Percentiles rank a stretch among this genome's conserved stretches.
Evolutionary conservation across 1,284 basidiomycete species (phyloP).

Genomic region (Apiotrichum sp.): DNA sequence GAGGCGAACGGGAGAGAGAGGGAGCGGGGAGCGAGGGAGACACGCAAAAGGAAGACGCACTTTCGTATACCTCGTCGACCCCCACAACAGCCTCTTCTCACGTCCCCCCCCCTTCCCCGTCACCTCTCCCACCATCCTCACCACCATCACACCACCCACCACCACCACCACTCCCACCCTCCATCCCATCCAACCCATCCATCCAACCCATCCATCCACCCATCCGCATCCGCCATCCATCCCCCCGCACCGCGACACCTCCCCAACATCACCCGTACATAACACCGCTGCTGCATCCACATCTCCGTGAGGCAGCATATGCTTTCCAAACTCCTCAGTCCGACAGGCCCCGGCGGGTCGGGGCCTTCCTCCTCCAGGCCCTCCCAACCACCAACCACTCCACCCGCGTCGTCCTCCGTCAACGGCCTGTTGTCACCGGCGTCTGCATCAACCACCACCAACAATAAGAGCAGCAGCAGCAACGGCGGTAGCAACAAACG

Average conservation of each 20-base stretch:
- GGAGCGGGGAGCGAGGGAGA: too few species aligned
- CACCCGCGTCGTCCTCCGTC: background rate
- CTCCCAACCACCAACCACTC: background rate
- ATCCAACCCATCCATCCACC: background rate
- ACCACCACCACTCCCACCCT: background rate
- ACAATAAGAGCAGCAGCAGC: background rate
- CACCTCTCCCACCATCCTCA: background rate
- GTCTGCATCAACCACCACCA: background rate
- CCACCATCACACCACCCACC: background rate
- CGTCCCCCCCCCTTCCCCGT: too few species aligned
- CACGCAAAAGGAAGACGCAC: too few species aligned
- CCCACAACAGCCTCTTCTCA: too few species aligned
- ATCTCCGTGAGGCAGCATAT: background rate
- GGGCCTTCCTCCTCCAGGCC: background rate
- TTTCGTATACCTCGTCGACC: too few species aligned
- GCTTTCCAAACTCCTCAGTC: background rate
- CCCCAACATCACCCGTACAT: background rate
- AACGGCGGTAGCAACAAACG: background rate
- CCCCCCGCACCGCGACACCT: background rate
- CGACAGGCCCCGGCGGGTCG: background rate
- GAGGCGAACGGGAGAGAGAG: too few species aligned
- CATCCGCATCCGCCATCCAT: background rate
- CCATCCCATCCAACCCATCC: background rate
- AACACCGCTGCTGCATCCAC: background rate
- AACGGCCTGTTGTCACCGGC: background rate